Evolutionary conservation across 306 rosid species (phyloP).

Genomic region (Arachis hypogaea): DNA sequence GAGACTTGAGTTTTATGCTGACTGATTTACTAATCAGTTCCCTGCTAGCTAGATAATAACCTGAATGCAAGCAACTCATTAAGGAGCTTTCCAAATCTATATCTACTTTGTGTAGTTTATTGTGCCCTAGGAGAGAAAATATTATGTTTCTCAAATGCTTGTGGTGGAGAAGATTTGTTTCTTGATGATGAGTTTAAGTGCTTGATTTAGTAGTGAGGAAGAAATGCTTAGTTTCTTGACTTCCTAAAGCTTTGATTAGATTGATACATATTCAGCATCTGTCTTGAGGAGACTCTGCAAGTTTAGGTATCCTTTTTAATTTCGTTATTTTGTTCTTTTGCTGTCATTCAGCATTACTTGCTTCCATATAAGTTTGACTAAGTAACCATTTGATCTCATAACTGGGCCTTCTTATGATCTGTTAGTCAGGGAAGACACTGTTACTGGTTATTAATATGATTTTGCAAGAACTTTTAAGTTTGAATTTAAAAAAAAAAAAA

Average conservation of each 20-base stretch:
- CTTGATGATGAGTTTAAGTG: conserved; percentile 3
- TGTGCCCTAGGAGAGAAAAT: conserved; percentile 7
- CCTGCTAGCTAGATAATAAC: background rate
- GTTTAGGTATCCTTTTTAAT: conserved; percentile 12
- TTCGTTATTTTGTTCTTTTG: background rate
- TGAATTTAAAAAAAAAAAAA: background rate
- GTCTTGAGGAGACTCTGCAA: conserved; percentile 20
- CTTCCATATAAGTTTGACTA: conserved; percentile 10
- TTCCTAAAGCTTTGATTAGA: background rate
- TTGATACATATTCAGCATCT: background rate
- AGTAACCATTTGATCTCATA: background rate
- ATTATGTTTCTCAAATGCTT: conserved; percentile 1
- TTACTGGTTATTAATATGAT: background rate
- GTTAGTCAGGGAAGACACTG: background rate
- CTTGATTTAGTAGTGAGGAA: conserved; percentile 9
- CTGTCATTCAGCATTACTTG: conserved; percentile 1
- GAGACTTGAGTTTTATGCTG: background rate
- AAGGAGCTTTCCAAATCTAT: conserved; percentile 9
- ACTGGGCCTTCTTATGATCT: background rate
- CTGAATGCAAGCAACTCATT: background rate
- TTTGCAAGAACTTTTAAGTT: background rate
- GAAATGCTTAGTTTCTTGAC: background rate
- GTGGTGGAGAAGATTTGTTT: background rate
- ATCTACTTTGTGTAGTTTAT: background rate
- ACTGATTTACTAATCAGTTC: background rate